These are phyloP conservation scores for Pouteria campechiana DNA, from an alignment of 179 eudicot species.

Conservation along the genomic window DNA sequence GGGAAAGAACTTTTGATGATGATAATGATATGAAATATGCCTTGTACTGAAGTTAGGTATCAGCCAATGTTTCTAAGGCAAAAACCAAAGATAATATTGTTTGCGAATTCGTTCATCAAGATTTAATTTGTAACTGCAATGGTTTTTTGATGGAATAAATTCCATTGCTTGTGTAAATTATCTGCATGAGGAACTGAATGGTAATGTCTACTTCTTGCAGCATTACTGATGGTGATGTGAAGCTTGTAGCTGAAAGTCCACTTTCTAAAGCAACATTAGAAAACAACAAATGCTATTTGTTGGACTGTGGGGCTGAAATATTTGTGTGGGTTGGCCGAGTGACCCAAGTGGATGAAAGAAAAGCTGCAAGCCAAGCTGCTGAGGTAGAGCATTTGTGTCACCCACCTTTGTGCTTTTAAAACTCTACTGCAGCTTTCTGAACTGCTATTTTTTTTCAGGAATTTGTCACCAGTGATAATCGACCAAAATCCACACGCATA, in stretches of 20 bases:
- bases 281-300: conserved; percentile 68
- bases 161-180: no score
- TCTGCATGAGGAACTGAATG: conserved; percentile 9
- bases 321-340: conserved; percentile 94
- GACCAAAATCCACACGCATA: conserved; percentile 83
- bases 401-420: not conserved
- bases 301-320: conserved; percentile 89
- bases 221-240: conserved; percentile 53
- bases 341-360: conserved; percentile 88
- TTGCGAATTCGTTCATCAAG: no score
- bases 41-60: no score
- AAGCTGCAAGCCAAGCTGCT: conserved; percentile 70
- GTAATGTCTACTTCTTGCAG: conserved; percentile 29
- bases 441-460: conserved; percentile 34
- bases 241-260: conserved; percentile 50
- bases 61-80: no score
- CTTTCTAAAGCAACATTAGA: conserved; percentile 82
- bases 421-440: conserved; percentile 9
- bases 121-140: no score
- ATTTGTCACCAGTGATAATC: conserved; percentile 56
- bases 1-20: no score
- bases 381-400: conserved; percentile 45
- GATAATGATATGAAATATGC: no score
- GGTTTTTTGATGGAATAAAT: no score
- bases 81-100: no score